These are phyloP conservation scores for Phaseolus lunatus DNA, from an alignment of 306 rosid genomes.

Conservation along the genomic window DNA sequence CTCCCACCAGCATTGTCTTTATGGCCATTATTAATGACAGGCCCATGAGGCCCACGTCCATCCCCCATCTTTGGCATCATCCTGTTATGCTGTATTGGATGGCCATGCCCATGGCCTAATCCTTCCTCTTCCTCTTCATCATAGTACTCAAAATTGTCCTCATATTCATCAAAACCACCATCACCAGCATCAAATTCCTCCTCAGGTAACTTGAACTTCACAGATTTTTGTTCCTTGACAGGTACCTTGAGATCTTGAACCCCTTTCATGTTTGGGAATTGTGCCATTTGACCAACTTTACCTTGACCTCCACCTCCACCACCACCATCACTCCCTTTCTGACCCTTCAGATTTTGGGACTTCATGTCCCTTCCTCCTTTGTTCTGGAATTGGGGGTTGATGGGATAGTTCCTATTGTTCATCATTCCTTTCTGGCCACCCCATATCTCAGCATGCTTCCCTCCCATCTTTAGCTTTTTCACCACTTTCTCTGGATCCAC, in stretches of 20 bases:
- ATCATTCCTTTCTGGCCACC: slow-evolving; percentile 47
- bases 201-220: slow-evolving; percentile 58
- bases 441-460: slow-evolving; percentile 77
- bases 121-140: neutral
- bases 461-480: slow-evolving; percentile 62
- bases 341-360: slow-evolving; percentile 53
- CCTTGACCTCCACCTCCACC: slow-evolving; percentile 6
- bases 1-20: slow-evolving; percentile 49
- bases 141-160: neutral
- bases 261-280: slow-evolving; percentile 52
- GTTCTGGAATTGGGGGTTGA: slow-evolving; percentile 60
- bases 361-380: slow-evolving; percentile 53
- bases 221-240: slow-evolving; percentile 64
- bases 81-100: slow-evolving; percentile 2
- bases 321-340: slow-evolving; percentile 41
- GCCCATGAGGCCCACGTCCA: slow-evolving; percentile 42
- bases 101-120: slow-evolving; percentile 30
- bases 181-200: slow-evolving; percentile 50
- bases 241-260: slow-evolving; percentile 47
- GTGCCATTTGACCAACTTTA: neutral
- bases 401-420: slow-evolving; percentile 43
- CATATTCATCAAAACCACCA: slow-evolving; percentile 14
- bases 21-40: slow-evolving; percentile 46
- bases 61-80: slow-evolving; percentile 20
- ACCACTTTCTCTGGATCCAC: slow-evolving; percentile 62